Conservation (phyloP, 257 asterid species). For the Pogostemon cablin region DNA sequence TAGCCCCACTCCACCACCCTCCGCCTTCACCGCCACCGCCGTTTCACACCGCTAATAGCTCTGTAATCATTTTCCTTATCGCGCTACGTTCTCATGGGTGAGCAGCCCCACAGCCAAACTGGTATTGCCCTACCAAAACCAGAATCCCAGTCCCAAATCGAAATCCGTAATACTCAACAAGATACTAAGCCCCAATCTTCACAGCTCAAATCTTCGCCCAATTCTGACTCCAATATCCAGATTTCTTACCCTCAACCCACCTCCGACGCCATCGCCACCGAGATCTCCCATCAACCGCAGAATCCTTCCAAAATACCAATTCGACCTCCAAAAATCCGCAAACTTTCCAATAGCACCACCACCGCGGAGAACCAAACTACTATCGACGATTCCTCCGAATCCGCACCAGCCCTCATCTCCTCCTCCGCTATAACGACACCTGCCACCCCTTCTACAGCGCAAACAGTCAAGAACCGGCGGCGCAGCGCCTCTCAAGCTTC, state of each 20-base stretch:
- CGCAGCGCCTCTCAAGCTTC: constrained; percentile 57
- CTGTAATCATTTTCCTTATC: not conserved
- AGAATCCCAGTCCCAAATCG: constrained; percentile 42
- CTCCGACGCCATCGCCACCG: constrained; percentile 31
- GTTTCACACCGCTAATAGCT: constrained; percentile 7
- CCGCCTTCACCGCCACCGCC: constrained; percentile 21
- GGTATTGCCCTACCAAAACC: constrained; percentile 36
- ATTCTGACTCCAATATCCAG: constrained; percentile 42
- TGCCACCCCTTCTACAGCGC: constrained; percentile 24
- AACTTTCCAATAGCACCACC: constrained; percentile 53
- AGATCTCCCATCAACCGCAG: constrained; percentile 46
- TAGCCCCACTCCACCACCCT: constrained; percentile 23
- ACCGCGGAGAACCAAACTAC: constrained; percentile 33
- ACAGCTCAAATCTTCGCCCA: constrained; percentile 25
- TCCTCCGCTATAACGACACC: constrained; percentile 27
- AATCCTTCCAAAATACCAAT: constrained; percentile 93
- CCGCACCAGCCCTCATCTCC: constrained; percentile 33
- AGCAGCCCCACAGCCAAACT: constrained; percentile 47
- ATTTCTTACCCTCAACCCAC: constrained; percentile 38
- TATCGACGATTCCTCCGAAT: constrained; percentile 36
- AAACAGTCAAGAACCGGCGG: constrained; percentile 56
- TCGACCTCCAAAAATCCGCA: constrained; percentile 91
- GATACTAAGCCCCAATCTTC: constrained; percentile 39
- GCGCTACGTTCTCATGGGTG: constrained; percentile 58
- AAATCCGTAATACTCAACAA: constrained; percentile 37